A percentile compares a stretch with the other conserved stretches of the same genome.
Conservation (phyloP, 768 basidiomycete genomes). For the Mycena polygramma region DNA sequence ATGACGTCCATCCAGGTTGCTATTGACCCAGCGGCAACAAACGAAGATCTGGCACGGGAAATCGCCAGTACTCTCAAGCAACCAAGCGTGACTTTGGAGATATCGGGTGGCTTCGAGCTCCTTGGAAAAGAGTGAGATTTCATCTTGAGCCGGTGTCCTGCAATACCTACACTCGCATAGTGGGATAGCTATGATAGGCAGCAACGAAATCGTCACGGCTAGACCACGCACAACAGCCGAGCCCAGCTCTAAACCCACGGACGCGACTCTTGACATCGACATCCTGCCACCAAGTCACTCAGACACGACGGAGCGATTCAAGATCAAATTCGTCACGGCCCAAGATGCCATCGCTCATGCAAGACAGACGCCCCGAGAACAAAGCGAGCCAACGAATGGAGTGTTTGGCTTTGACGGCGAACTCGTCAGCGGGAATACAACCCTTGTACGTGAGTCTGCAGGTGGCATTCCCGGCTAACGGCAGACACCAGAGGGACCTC, state of each 20-base stretch:
- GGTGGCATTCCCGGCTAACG: not conserved
- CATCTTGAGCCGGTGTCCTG: no score
- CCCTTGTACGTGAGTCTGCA: conserved; percentile 34
- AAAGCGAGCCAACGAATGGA: conserved; percentile 37
- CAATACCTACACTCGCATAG: not conserved
- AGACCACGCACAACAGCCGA: not conserved
- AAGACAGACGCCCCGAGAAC: conserved; percentile 30
- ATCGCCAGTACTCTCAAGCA: conserved; percentile 38
- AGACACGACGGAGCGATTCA: conserved; percentile 28
- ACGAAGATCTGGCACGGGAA: conserved; percentile 38
- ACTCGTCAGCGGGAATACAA: conserved; percentile 39
- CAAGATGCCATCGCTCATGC: conserved; percentile 39
- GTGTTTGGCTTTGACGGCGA: conserved; percentile 40
- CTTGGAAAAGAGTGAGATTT: conserved; percentile 41
- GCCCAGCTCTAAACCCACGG: no score
- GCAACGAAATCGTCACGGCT: conserved; percentile 37
- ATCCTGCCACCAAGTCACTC: not conserved
- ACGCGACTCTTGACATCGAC: not conserved
- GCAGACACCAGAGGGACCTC: conserved; percentile 36
- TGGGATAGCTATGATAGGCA: conserved; percentile 25
- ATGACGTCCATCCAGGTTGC: conserved; percentile 16
- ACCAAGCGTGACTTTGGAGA: conserved; percentile 31
- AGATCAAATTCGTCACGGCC: conserved; percentile 39
- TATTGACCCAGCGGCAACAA: conserved; percentile 32
- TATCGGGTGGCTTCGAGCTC: conserved; percentile 43